Percentiles rank a stretch among this genome's conserved stretches.
Evolutionary conservation across 2,329 filamentous ascomycete species (phyloP).

Genomic region (Colletotrichum spaethianum): DNA sequence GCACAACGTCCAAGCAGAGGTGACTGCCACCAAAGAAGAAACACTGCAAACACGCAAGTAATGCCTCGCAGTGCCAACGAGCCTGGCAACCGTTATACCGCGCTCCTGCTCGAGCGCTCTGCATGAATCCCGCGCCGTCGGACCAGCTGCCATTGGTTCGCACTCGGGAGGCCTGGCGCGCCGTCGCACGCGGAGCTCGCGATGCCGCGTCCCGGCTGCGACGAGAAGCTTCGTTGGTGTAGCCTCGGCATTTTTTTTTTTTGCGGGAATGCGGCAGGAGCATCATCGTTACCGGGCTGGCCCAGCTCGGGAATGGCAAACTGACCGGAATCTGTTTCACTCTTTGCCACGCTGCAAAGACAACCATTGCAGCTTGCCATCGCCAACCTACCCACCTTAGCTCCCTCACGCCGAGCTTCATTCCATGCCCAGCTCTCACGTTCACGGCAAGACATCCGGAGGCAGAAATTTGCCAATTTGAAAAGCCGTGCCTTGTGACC

Average conservation of each 20-base stretch:
- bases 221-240: slow-evolving; percentile 21
- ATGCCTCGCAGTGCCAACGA: neutral
- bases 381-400: neutral
- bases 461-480: neutral
- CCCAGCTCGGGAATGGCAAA: neutral
- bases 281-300: neutral
- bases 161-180: slow-evolving; percentile 7
- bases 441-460: neutral
- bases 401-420: neutral
- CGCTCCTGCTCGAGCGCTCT: neutral
- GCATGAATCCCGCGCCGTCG: neutral
- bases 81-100: neutral
- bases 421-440: neutral
- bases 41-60: neutral
- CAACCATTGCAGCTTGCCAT: neutral
- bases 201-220: slow-evolving; percentile 4
- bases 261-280: slow-evolving; percentile 4
- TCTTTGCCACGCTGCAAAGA: neutral
- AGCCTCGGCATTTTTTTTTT: neutral
- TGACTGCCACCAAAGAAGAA: neutral
- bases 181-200: slow-evolving; percentile 1
- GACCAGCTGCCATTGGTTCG: slow-evolving; percentile 8
- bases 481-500: neutral
- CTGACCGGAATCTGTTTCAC: neutral
- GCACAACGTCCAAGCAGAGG: slow-evolving; percentile 22